These are phyloP conservation scores for Dacryopinax primogenitus DNA, from an alignment of 768 basidiomycete genomes.

Conservation along the genomic window DNA sequence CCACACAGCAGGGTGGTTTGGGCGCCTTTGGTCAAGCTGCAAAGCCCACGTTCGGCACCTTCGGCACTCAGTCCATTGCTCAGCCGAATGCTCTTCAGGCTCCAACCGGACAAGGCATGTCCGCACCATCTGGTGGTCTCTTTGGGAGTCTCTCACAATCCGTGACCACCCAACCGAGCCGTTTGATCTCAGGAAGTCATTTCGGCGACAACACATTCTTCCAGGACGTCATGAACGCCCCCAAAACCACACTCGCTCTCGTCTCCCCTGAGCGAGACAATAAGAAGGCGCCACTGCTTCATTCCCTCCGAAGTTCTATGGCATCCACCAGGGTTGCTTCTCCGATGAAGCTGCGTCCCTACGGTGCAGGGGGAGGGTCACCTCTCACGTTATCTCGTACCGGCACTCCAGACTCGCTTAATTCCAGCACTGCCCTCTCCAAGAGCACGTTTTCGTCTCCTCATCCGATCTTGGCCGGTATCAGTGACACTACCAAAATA, in stretches of 20 bases:
- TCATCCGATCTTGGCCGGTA: background rate
- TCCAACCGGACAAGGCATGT: slow-evolving; percentile 5
- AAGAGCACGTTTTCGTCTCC: background rate
- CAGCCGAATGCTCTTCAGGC: slow-evolving; percentile 10
- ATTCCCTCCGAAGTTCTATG: background rate
- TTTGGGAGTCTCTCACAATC: slow-evolving; percentile 36
- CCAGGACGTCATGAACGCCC: background rate
- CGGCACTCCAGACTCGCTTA: background rate
- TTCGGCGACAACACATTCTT: background rate
- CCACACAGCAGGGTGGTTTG: slow-evolving; percentile 6
- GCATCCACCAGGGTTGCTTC: background rate
- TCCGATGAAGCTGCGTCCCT: background rate
- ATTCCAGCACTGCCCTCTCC: background rate
- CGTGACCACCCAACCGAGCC: background rate
- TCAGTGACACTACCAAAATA: background rate
- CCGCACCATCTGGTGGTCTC: slow-evolving; percentile 22
- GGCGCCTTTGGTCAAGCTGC: slow-evolving; percentile 17
- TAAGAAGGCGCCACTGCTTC: background rate
- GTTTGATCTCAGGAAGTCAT: background rate
- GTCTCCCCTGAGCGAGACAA: background rate
- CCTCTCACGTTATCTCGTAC: background rate
- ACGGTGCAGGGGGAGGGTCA: background rate
- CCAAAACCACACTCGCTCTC: background rate
- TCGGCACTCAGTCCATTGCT: slow-evolving; percentile 10
- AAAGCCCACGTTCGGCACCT: slow-evolving; percentile 12